Base-by-base conservation (phyloP, 352 stramenopile species). In the Plasmopara muralis region DNA sequence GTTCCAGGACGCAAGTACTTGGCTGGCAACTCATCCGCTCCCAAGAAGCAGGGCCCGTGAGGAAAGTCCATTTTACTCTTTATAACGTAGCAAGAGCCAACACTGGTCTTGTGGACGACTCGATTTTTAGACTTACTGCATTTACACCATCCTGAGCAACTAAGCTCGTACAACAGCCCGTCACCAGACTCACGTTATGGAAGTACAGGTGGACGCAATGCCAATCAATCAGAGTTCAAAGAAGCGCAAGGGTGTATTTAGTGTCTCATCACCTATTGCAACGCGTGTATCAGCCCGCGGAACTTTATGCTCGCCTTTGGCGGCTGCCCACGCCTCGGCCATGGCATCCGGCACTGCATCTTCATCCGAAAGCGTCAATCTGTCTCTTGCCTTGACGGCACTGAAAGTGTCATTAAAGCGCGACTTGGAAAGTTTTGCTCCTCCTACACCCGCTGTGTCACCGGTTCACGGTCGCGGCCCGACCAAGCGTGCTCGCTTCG, bases 381-480 rank as follows among this genome's bases (percentile, higher is more conserved):
- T 89, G 33, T 72, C 76, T 4, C 64, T 70, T 0, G 78, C 76
- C 9, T 55, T 89, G 30, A 87, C 66, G 0, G 75, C 77, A 18
- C 77, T 92, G 15, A 80, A 89, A 53, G 72, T 92, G 12, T 88
- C 81, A 37, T 61, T 88, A 18, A 87, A 84, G 58, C 77, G 77
- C 44, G 76, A 87, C 47, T 66, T 84, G 31, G 73, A 87, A 20
- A 83, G 70, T 44, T 85, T 85, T 29, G 70, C 79, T 35, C 77
- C 81, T 4, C 81, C 81, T 0, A 92, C 81, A 20, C 81, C 81
- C 0, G 77, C 72, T 7, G 81, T 77, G 0, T 92, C 81, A 8
- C 81, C 81, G 12, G 67, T 66, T 20, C 70, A 89, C 20, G 46
- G 57, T 5, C 70, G 74, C 8, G 60, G 66, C 9, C 50, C 44